These are phyloP conservation scores for Xylaria sp. DNA, from an alignment of 2,329 filamentous ascomycete species.

Conservation along the genomic window DNA sequence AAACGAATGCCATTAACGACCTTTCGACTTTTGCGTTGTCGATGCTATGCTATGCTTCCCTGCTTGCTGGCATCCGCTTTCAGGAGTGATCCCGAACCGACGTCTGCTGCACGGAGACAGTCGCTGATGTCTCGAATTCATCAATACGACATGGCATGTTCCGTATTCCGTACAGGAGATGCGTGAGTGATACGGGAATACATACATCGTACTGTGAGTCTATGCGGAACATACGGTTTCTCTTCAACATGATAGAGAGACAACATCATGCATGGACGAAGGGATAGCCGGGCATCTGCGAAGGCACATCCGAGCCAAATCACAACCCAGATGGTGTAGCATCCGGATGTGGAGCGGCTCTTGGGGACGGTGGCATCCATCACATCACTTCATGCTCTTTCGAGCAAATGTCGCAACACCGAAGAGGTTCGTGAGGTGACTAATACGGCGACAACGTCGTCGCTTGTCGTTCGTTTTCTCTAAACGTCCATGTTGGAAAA, in stretches of 20 bases:
- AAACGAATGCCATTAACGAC: not conserved
- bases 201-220: too few relatives aligned
- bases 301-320: not conserved
- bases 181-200: too few relatives aligned
- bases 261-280: not conserved
- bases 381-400: not conserved
- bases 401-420: conserved; percentile 1
- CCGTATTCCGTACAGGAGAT: not conserved
- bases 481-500: not conserved
- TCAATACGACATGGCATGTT: not conserved
- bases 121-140: conserved; percentile 9
- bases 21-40: not conserved
- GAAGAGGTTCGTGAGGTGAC: not conserved
- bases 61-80: not conserved
- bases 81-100: conserved; percentile 14
- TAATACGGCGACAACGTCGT: not conserved
- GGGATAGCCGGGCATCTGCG: not conserved
- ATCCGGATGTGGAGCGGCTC: not conserved
- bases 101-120: too few relatives aligned
- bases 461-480: too few relatives aligned
- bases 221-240: not conserved
- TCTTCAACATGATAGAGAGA: not conserved
- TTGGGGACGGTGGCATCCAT: not conserved
- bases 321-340: not conserved
- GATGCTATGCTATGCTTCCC: not conserved